Percentiles rank a stretch among this genome's conserved stretches.
phyloP scores from a whole-genome alignment of 2,329 filamentous ascomycete genomes.

The Corniculantispora saksenae region DNA sequence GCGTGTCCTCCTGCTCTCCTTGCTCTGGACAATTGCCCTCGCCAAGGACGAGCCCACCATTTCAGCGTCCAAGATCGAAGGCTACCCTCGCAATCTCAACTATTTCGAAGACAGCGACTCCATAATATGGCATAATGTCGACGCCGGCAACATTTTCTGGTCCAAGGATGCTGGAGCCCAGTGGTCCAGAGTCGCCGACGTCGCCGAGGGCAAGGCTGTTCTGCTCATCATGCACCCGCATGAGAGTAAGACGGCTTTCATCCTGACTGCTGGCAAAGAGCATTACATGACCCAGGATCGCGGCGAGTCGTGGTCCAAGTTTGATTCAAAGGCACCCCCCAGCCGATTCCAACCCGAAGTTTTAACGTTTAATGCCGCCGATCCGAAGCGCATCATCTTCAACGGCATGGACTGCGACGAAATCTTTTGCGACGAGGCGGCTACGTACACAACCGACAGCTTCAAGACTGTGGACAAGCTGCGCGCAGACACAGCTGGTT shows the following conservation, averaged over 20 bases:
- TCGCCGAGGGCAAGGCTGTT: conserved; percentile 63
- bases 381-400: conserved; percentile 84
- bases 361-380: conserved; percentile 79
- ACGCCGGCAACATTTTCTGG: conserved; percentile 67
- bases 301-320: conserved; percentile 78
- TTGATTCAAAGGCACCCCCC: conserved; percentile 62
- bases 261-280: conserved; percentile 65
- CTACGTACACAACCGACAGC: conserved; percentile 79
- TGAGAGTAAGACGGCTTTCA: conserved; percentile 77
- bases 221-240: conserved; percentile 75
- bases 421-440: conserved; percentile 63
- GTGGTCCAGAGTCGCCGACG: conserved; percentile 68
- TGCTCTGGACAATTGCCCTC: conserved; percentile 40
- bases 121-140: conserved; percentile 71
- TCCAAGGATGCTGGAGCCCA: conserved; percentile 78
- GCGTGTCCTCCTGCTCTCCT: conserved; percentile 54
- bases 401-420: conserved; percentile 70
- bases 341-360: conserved; percentile 51
- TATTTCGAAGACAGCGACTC: conserved; percentile 92
- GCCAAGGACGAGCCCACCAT: conserved; percentile 69
- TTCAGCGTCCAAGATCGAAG: conserved; percentile 63
- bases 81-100: conserved; percentile 68
- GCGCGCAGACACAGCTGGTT: conserved; percentile 69
- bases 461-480: conserved; percentile 72
- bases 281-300: conserved; percentile 85